Evolutionary conservation across 2,329 filamentous ascomycete species (phyloP).

Genomic region (Ramichloridium luteum): DNA sequence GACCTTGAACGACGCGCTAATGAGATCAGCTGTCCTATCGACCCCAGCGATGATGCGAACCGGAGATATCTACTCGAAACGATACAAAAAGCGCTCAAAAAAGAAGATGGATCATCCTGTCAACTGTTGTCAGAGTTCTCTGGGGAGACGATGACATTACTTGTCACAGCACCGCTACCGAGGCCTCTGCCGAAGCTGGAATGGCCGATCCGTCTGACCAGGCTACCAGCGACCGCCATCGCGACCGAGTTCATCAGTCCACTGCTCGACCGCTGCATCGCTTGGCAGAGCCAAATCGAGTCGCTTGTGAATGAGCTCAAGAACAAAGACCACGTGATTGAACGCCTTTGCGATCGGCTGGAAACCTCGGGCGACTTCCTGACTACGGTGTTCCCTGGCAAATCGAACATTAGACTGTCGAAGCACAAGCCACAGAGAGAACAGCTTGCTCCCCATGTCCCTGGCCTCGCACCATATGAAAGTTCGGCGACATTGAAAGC

Average conservation of each 20-base stretch:
- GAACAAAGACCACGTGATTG: constrained; percentile 48
- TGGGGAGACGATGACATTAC: constrained; percentile 34
- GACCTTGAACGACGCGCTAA: constrained; percentile 52
- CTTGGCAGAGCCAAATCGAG: constrained; percentile 36
- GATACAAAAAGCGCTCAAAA: constrained; percentile 39
- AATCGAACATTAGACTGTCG: constrained; percentile 33
- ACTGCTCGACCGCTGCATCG: constrained; percentile 37
- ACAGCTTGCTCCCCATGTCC: constrained; percentile 42
- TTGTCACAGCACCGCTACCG: constrained; percentile 49
- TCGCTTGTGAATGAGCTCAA: constrained; percentile 38
- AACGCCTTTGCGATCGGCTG: constrained; percentile 46
- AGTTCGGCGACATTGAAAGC: too few relatives aligned
- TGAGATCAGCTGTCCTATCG: constrained; percentile 55
- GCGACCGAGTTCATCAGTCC: constrained; percentile 42
- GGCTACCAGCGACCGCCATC: constrained; percentile 29
- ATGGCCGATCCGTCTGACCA: constrained; percentile 52
- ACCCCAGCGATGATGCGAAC: constrained; percentile 55
- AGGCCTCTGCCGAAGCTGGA: constrained; percentile 48
- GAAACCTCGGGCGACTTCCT: constrained; percentile 45
- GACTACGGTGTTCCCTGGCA: constrained; percentile 44
- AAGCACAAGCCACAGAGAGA: constrained; percentile 35
- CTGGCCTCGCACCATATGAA: constrained; percentile 44
- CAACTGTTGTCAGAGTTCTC: constrained; percentile 13
- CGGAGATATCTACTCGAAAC: constrained; percentile 56
- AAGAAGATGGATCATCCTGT: constrained; percentile 25